These are phyloP conservation scores for Rhinocladiella mackenziei DNA, from an alignment of 2,329 filamentous ascomycete genomes.

Conservation along the genomic window DNA sequence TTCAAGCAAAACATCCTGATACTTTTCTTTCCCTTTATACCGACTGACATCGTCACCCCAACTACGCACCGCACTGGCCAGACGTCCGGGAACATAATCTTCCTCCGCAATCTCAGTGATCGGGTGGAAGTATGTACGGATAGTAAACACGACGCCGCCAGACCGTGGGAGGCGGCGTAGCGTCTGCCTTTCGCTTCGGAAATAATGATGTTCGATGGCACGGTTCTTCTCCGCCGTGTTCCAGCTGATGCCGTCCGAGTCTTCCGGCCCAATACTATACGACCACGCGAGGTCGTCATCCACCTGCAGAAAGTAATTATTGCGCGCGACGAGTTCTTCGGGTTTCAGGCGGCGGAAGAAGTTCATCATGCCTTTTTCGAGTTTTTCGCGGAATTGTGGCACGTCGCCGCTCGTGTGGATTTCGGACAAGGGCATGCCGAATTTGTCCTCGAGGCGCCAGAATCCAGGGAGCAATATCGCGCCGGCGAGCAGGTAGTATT, in stretches of 20 bases:
- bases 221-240: slow-evolving; percentile 70
- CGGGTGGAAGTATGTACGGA: slow-evolving; percentile 74
- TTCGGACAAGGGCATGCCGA: slow-evolving; percentile 71
- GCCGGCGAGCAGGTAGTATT: slow-evolving; percentile 74
- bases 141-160: slow-evolving; percentile 66
- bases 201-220: slow-evolving; percentile 68
- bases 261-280: slow-evolving; percentile 69
- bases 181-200: slow-evolving; percentile 71
- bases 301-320: slow-evolving; percentile 87
- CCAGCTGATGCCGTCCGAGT: slow-evolving; percentile 64
- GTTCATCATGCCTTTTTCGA: slow-evolving; percentile 74
- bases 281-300: slow-evolving; percentile 75
- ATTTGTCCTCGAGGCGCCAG: slow-evolving; percentile 78
- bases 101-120: slow-evolving; percentile 65
- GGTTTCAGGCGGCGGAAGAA: slow-evolving; percentile 71
- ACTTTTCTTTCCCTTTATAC: slow-evolving; percentile 76
- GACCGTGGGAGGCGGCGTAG: slow-evolving; percentile 59
- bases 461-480: slow-evolving; percentile 74
- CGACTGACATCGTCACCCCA: slow-evolving; percentile 73
- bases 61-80: slow-evolving; percentile 74
- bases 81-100: slow-evolving; percentile 69
- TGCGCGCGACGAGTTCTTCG: slow-evolving; percentile 62
- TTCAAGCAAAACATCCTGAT: slow-evolving; percentile 67
- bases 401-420: slow-evolving; percentile 78
- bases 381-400: slow-evolving; percentile 64